Evolutionary conservation across 768 basidiomycete genomes (phyloP), one percentile per base, ranked within the genome.

Genomic region (Panellus pusillus): DNA sequence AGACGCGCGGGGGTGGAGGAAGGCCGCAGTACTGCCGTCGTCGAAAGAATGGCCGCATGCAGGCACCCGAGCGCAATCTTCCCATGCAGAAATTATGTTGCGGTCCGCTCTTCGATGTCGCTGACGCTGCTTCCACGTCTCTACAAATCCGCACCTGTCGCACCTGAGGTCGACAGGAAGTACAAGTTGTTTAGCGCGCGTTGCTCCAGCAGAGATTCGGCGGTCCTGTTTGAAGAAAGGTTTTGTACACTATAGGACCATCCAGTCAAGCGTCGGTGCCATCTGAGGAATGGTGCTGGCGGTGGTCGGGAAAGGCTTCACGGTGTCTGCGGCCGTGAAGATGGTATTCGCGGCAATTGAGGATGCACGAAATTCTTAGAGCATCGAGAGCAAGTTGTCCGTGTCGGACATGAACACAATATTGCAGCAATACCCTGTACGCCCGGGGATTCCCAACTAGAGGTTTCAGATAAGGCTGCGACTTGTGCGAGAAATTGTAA

Each of bases 361-460:
- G 49, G 82, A 71, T 29, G 66, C 61, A 41, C 92, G 83, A 19
- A 97, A 81, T 41, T 81, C 79, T 63, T 86, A 78, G 13, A 97
- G 74, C 75, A 96, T 92, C 15, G 76, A 65, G 20, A 97, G 80
- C 69, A 90, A 89, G 71, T 97, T 93, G 11, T 77, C 73, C 1
- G 84, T 82, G 65, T 98, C 95, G 18, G 67, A 69, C 0, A 72
- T 29, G n/a, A 72, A 78, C 52, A 88, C 72, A 5, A 67, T 66
- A 65, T 97, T 96, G 60, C 89, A 89, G 82, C 82, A 7, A 87
- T 78, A 18, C 93, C 93, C 57, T 78, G 76, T 7, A 71, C 66
- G 51, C 74, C 80, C 1, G 93, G 93, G 66, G 89, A 94, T 72
- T 96, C 93, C 93, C 93, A 95, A 65, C 91, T 93, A 37, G 50